Base-by-base conservation (phyloP, 1,284 basidiomycete genomes). In the Cutaneotrichosporon dermatis region DNA sequence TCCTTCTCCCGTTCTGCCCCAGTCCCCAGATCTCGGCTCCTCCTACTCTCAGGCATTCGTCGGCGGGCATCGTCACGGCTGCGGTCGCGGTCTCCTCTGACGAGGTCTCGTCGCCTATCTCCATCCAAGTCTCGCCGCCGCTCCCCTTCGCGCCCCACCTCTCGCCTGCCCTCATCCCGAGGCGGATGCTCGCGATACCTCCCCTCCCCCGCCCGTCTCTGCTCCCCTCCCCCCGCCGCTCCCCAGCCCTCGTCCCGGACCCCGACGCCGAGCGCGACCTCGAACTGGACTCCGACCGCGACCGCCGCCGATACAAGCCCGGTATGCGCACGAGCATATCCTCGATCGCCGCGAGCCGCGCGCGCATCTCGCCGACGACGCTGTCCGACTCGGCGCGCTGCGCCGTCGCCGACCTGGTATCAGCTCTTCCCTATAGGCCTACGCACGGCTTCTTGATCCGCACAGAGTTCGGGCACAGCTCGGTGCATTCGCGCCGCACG, bases 401-500 rank as follows among this genome's bases (percentile, higher is more conserved):
- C 8, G 39, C 39, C 39, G 36, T 25, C 4, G 11, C 13, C 35
- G 33, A 25, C 5, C 33, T 35, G 36, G 5, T 41, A 13, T 49
- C 45, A 42, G 13, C 39, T 16, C 35, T 10, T 8, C 8, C 25
- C 25, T 33, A 16, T 6, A 49, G 4, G n/a, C 10, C n/a, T 45
- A 60, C 67, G 60, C 50, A 67, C 66, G 57, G 25, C 46, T 65
- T 66, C 55, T 66, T 64, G 37, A 64, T 57, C 36, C 65, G 64
- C 15, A 64, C 59, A 1, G 64, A 62, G 54, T 73, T 62, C 1
- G 73, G 73, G 57, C 73, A 75, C 48, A 73, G 48, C 11, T 69
- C 65, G 25, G 59, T 54, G 45, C 72, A 74, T 9, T 66, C 65
- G 13, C 73, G 61, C 37, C 71, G 67, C n/a, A 69, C 58, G 37